Conservation (phyloP, 208 protist genomes). For the Lotmaria passim region DNA sequence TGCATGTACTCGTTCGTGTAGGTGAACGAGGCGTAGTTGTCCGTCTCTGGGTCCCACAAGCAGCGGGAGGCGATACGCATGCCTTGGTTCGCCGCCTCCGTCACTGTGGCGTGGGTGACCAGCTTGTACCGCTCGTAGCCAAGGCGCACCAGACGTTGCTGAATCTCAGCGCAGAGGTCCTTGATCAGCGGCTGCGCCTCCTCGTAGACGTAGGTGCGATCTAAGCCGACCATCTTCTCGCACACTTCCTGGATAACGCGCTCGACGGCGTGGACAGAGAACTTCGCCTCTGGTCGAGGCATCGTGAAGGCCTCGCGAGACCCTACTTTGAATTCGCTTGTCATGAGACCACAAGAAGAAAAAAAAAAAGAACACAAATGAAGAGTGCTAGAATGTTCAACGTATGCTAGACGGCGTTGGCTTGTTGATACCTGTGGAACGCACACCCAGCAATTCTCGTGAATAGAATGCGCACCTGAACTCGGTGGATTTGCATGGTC, state of each 20-base stretch:
- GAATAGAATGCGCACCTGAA: no score
- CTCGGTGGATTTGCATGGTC: no score
- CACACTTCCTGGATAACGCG: conserved; percentile 79
- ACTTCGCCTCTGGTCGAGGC: conserved; percentile 73
- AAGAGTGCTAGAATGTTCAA: no score
- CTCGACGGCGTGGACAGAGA: conserved; percentile 80
- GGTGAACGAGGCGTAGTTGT: conserved; percentile 88
- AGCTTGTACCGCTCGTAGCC: conserved; percentile 93
- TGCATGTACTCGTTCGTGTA: conserved; percentile 82
- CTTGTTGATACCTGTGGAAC: no score
- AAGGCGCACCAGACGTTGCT: conserved; percentile 86
- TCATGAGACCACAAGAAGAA: conserved; percentile 21
- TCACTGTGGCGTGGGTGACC: conserved; percentile 84
- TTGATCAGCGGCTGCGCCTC: conserved; percentile 83
- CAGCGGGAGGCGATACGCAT: conserved; percentile 86
- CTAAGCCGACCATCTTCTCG: conserved; percentile 64
- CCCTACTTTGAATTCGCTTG: conserved; percentile 52
- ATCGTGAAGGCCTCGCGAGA: conserved; percentile 67
- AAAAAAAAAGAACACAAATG: conserved; percentile 21
- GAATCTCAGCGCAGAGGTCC: conserved; percentile 87
- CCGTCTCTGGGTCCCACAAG: conserved; percentile 91
- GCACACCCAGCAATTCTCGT: no score
- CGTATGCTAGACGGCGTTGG: no score
- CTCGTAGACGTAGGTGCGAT: conserved; percentile 72
- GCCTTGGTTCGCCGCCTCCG: conserved; percentile 85